Evolutionary conservation across 2,329 filamentous ascomycete species (phyloP).

Genomic region (Thyridium curvatum): DNA sequence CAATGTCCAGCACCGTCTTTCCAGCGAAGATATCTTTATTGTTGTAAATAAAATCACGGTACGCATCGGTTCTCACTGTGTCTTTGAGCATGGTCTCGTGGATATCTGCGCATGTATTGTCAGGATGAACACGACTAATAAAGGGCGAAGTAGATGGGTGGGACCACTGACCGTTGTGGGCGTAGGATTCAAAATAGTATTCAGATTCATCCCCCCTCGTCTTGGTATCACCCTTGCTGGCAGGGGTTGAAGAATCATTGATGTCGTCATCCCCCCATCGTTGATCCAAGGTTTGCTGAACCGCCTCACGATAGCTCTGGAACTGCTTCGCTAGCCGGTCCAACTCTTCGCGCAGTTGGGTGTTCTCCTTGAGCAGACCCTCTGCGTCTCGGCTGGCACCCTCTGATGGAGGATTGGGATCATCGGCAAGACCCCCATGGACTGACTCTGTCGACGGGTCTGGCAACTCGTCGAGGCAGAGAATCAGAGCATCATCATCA

Average conservation of each 20-base stretch:
- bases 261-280: constrained; percentile 53
- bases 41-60: constrained; percentile 90
- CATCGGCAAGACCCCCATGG: constrained; percentile 12
- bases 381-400: constrained; percentile 20
- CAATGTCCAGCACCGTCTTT: constrained; percentile 86
- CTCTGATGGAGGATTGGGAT: not conserved
- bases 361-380: constrained; percentile 41
- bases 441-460: constrained; percentile 28
- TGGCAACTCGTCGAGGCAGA: constrained; percentile 75
- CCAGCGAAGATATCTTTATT: constrained; percentile 82
- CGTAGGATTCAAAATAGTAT: constrained; percentile 58
- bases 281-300: constrained; percentile 60
- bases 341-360: constrained; percentile 54
- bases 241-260: too few species aligned
- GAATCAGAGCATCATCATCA: constrained; percentile 83
- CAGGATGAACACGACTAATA: not conserved
- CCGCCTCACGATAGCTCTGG: constrained; percentile 56
- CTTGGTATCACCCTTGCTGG: constrained; percentile 9
- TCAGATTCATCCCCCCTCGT: constrained; percentile 29
- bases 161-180: constrained; percentile 45
- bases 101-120: constrained; percentile 53
- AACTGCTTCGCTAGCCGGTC: constrained; percentile 55
- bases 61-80: constrained; percentile 78
- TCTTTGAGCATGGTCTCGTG: constrained; percentile 97
- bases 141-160: not conserved